Percentiles rank a stretch among this genome's conserved stretches.
phyloP scores from a whole-genome alignment of 257 asterid genomes.

The Phtheirospermum japonicum region DNA sequence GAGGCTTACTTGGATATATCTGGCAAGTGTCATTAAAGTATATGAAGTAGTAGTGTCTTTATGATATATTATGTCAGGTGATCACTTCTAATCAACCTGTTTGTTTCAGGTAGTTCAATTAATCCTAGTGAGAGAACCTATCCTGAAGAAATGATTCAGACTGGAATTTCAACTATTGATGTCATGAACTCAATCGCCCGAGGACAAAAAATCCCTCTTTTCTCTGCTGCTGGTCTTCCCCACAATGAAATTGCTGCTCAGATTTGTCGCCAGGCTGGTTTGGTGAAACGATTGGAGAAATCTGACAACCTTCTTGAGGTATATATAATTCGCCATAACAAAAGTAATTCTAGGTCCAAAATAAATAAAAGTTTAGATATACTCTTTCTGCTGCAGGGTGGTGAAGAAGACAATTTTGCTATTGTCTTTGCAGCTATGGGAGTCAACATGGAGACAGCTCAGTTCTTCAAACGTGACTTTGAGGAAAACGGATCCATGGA shows the following conservation, averaged over 20 bases:
- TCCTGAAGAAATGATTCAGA: slow-evolving; percentile 98
- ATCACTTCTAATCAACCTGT: slow-evolving; percentile 24
- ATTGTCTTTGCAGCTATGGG: slow-evolving; percentile 99
- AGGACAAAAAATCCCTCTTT: slow-evolving; percentile 96
- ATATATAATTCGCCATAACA: slow-evolving; percentile 12
- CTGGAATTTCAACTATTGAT: slow-evolving; percentile 96
- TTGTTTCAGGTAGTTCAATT: slow-evolving; percentile 85
- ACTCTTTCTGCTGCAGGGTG: slow-evolving; percentile 47
- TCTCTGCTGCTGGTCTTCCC: slow-evolving; percentile 99
- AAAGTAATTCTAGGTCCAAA: slow-evolving; percentile 1
- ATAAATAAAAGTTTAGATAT: background rate
- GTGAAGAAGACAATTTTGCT: slow-evolving; percentile 92
- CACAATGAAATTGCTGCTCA: slow-evolving; percentile 99
- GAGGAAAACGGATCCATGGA: slow-evolving; percentile 99
- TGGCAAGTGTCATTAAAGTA: slow-evolving; percentile 49
- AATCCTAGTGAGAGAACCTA: slow-evolving; percentile 99
- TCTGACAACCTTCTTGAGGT: slow-evolving; percentile 86
- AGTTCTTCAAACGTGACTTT: slow-evolving; percentile 95
- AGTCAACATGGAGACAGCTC: slow-evolving; percentile 99
- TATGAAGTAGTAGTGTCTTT: background rate
- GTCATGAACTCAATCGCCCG: slow-evolving; percentile 99
- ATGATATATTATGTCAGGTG: slow-evolving; percentile 8
- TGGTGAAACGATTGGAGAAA: slow-evolving; percentile 91
- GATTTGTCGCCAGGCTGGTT: slow-evolving; percentile 99
- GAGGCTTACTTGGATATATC: slow-evolving; percentile 99